Conservation (phyloP, 441 rosid species). For the Gossypium schwendimanii region DNA sequence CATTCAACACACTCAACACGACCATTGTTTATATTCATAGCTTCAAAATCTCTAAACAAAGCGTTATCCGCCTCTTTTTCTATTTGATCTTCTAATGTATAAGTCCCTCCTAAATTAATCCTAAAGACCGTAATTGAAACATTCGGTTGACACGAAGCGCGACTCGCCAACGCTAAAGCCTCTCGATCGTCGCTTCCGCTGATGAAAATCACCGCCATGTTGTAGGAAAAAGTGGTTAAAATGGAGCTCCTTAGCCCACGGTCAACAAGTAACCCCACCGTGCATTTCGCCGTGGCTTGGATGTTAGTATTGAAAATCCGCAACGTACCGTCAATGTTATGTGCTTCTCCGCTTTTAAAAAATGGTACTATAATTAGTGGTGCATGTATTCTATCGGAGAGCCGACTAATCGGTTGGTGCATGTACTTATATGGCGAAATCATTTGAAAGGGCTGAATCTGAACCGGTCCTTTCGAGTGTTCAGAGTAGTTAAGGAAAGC, state of each 20-base stretch:
- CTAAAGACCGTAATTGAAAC: neutral
- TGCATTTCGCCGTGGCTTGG: neutral
- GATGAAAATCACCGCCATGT: neutral
- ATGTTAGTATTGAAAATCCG: neutral
- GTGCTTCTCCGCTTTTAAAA: neutral
- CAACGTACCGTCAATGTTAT: neutral
- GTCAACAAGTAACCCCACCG: neutral
- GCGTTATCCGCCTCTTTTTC: slow-evolving; percentile 17
- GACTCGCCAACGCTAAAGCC: neutral
- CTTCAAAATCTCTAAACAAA: slow-evolving; percentile 14
- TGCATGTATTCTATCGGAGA: neutral
- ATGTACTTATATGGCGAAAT: neutral
- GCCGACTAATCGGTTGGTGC: neutral
- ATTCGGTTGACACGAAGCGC: neutral
- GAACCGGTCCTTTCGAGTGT: neutral
- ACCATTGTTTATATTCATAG: neutral
- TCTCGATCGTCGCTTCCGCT: neutral
- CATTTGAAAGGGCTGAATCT: neutral
- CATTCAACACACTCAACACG: neutral
- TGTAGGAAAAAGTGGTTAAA: neutral
- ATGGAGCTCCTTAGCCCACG: neutral
- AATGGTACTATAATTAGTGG: neutral
- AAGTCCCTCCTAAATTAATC: neutral
- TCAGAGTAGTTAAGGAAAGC: neutral
- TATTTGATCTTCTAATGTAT: neutral